Conservation (phyloP, 306 rosid species). For the Myrica gale region DNA sequence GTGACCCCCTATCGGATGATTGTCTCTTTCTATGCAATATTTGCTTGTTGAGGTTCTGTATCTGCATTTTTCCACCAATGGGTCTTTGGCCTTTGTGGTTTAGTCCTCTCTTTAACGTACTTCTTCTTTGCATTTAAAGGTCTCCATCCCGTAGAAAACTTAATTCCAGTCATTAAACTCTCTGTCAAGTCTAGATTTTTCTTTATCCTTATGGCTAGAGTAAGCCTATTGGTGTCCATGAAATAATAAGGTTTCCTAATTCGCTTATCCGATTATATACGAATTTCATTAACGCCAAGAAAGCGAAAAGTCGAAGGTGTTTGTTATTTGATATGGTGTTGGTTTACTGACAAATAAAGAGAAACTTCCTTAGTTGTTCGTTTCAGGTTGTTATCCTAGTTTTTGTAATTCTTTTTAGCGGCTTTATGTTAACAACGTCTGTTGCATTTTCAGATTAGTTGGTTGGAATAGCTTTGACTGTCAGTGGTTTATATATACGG, state of each 20-base stretch:
- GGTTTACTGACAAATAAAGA: conserved; percentile 7
- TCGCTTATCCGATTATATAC: neutral
- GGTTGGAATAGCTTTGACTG: conserved; percentile 17
- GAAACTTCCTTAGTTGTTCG: conserved; percentile 13
- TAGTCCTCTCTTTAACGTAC: neutral
- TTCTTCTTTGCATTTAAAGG: neutral
- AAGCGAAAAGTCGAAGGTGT: neutral
- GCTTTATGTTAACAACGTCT: conserved; percentile 9
- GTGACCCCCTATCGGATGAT: neutral
- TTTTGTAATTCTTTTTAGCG: conserved; percentile 10
- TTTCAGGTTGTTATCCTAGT: neutral
- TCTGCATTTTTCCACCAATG: conserved; percentile 13
- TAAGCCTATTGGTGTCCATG: neutral
- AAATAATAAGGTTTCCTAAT: neutral
- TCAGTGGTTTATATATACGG: neutral
- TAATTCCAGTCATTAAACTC: no score
- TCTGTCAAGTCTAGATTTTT: neutral
- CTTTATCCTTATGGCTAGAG: neutral
- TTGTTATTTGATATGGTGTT: conserved; percentile 17
- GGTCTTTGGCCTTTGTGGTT: conserved; percentile 1
- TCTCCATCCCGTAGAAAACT: neutral
- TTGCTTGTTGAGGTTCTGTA: neutral
- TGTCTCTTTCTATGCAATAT: neutral
- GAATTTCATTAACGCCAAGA: neutral
- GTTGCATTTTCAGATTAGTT: conserved; percentile 26